Conservation (phyloP, 2,329 filamentous ascomycete species). For the Penicillium carneum region DNA sequence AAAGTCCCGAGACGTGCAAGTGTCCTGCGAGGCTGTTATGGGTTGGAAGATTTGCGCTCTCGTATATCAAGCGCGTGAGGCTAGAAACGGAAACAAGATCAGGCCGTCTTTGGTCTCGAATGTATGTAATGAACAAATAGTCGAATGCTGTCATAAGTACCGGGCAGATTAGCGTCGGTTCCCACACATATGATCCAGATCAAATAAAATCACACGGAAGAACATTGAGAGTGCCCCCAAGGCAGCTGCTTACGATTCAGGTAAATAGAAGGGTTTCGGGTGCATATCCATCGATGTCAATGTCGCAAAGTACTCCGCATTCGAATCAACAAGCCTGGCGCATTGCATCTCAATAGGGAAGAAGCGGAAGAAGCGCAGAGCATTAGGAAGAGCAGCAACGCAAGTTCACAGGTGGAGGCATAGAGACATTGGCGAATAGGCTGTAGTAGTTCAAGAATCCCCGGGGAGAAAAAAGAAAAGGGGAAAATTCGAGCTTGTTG, state of each 20-base stretch:
- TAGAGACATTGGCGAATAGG: conserved; percentile 4
- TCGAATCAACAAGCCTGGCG: conserved; percentile 14
- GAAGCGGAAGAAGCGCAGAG: conserved; percentile 9
- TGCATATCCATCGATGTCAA: conserved; percentile 1
- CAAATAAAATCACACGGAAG: neutral
- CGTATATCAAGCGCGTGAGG: neutral
- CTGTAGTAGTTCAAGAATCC: neutral
- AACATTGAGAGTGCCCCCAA: neutral
- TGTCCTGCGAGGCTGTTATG: neutral
- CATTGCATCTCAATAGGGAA: conserved; percentile 17
- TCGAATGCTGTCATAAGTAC: neutral
- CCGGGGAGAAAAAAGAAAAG: neutral
- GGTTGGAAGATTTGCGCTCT: neutral
- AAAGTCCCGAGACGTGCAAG: neutral
- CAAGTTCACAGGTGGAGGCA: conserved; percentile 12
- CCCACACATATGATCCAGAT: conserved; percentile 1
- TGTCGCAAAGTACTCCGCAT: conserved; percentile 4
- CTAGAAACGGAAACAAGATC: neutral
- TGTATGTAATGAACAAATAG: neutral
- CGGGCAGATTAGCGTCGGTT: neutral
- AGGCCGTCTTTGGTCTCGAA: neutral
- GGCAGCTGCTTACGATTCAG: neutral
- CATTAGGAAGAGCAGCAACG: conserved; percentile 7
- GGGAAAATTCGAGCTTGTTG: conserved; percentile 1
- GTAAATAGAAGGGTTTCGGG: neutral